Percentiles rank a stretch among this genome's conserved stretches.
These are phyloP conservation scores for Mycogone perniciosa DNA, from an alignment of 2,329 filamentous ascomycete genomes.

Conservation along the genomic window DNA sequence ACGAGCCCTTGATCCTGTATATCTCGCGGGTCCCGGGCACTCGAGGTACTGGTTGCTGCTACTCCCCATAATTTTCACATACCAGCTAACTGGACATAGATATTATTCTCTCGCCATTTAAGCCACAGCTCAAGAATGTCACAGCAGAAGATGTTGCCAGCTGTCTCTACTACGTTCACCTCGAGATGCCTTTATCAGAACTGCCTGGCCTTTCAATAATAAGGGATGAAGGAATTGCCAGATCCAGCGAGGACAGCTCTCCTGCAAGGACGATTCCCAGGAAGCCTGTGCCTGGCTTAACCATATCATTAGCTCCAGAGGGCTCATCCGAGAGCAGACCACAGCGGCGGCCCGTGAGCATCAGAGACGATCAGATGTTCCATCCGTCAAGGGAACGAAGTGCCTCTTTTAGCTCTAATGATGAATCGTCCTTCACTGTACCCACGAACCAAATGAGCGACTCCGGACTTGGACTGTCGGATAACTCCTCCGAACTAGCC, in stretches of 20 bases:
- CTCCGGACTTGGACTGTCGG: conserved; percentile 10
- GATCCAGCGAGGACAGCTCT: conserved; percentile 39
- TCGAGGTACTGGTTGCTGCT: conserved; percentile 53
- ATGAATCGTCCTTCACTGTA: conserved; percentile 10
- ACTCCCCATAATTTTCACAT: conserved; percentile 4
- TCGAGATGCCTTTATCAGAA: conserved; percentile 51
- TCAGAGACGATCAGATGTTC: background rate
- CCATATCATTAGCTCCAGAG: conserved; percentile 24
- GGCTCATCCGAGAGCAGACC: conserved; percentile 11
- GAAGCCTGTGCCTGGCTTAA: conserved; percentile 42
- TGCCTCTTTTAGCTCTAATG: conserved; percentile 18
- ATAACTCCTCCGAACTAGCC: background rate
- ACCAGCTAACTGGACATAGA: conserved; percentile 45
- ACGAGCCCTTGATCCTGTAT: conserved; percentile 75
- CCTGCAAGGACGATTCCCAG: conserved; percentile 42
- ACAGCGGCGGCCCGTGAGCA: background rate
- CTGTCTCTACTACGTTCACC: conserved; percentile 87
- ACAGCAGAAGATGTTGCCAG: conserved; percentile 79
- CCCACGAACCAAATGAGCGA: conserved; percentile 13
- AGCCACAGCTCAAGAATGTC: conserved; percentile 82
- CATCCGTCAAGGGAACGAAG: conserved; percentile 10
- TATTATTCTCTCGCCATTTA: conserved; percentile 85
- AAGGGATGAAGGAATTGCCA: conserved; percentile 27
- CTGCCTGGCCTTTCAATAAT: conserved; percentile 24
- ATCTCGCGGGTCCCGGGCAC: conserved; percentile 90